phyloP scores from a whole-genome alignment of 345 rosid species.

The Arabis hirsuta region DNA sequence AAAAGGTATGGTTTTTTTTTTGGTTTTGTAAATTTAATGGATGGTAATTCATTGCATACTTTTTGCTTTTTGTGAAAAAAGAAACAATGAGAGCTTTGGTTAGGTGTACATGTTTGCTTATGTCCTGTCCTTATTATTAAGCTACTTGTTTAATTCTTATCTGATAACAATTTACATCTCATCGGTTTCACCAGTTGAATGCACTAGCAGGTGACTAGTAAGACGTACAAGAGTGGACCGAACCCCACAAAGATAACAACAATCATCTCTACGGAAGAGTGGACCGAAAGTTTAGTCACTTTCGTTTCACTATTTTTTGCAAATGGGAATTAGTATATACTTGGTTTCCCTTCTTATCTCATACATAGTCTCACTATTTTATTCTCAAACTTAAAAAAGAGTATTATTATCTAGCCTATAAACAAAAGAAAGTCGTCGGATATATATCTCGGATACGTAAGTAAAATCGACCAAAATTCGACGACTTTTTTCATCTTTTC shows the following conservation, averaged over 20 bases:
- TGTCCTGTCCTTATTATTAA: conserved; percentile 36
- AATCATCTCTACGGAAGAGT: conserved; percentile 43
- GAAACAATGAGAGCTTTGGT: conserved; percentile 28
- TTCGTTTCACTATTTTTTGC: conserved; percentile 34
- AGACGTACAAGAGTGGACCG: conserved; percentile 27
- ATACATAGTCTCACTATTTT: conserved; percentile 40
- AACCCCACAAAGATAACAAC: conserved; percentile 44
- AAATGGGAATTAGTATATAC: conserved; percentile 44
- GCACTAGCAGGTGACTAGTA: conserved; percentile 40
- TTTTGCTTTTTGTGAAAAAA: conserved; percentile 19
- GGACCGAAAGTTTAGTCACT: conserved; percentile 44
- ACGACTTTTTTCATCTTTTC: conserved; percentile 43
- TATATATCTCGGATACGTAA: conserved; percentile 42
- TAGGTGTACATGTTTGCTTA: conserved; percentile 39
- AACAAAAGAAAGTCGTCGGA: conserved; percentile 44
- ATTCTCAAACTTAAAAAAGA: conserved; percentile 36
- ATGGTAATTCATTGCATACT: conserved; percentile 16
- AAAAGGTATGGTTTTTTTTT: conserved; percentile 15
- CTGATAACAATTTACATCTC: conserved; percentile 31
- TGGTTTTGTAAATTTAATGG: background rate
- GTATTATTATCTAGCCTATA: conserved; percentile 36
- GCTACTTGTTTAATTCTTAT: conserved; percentile 30
- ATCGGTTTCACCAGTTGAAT: conserved; percentile 40
- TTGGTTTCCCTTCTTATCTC: conserved; percentile 25
- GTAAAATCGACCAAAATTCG: conserved; percentile 48